These are phyloP conservation scores for Rubroshorea leprosula DNA, from an alignment of 345 rosid genomes.

Conservation along the genomic window DNA sequence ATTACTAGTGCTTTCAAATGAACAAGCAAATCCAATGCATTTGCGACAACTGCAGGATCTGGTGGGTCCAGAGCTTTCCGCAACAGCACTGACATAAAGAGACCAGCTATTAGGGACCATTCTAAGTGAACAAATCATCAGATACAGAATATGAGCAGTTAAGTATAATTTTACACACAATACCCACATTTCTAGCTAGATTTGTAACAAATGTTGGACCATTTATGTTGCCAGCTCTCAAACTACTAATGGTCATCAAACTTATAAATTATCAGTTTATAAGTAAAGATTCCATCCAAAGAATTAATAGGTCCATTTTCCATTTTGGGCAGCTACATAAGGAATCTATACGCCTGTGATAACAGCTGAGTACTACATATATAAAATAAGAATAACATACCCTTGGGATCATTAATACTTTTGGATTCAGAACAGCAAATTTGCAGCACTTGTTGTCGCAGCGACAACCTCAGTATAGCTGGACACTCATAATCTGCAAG, in stretches of 20 bases:
- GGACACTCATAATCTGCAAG: conserved; percentile 70
- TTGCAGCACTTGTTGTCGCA: conserved; percentile 80
- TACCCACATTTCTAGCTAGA: conserved; percentile 3
- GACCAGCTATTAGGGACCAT: conserved; percentile 13
- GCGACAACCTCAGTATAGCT: conserved; percentile 62
- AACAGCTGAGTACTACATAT: neutral
- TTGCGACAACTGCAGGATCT: conserved; percentile 57
- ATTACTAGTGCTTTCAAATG: conserved; percentile 49
- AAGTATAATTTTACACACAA: neutral
- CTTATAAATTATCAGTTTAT: neutral
- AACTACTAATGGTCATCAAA: neutral
- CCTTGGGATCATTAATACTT: conserved; percentile 81
- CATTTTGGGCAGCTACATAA: too few relatives aligned
- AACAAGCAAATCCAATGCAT: conserved; percentile 64
- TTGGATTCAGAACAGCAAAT: conserved; percentile 78
- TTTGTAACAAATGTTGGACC: neutral
- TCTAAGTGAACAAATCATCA: neutral
- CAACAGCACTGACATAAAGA: conserved; percentile 52
- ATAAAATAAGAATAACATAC: conserved; percentile 30
- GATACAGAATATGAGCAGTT: neutral
- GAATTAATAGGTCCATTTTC: neutral
- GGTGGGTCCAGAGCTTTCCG: conserved; percentile 93
- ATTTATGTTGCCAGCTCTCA: neutral
- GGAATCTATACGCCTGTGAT: too few relatives aligned
- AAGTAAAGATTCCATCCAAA: neutral